Percentiles rank a stretch among this genome's conserved stretches.
phyloP scores from a whole-genome alignment of 176 grass and related monocot species.

The Panicum miliaceum region DNA sequence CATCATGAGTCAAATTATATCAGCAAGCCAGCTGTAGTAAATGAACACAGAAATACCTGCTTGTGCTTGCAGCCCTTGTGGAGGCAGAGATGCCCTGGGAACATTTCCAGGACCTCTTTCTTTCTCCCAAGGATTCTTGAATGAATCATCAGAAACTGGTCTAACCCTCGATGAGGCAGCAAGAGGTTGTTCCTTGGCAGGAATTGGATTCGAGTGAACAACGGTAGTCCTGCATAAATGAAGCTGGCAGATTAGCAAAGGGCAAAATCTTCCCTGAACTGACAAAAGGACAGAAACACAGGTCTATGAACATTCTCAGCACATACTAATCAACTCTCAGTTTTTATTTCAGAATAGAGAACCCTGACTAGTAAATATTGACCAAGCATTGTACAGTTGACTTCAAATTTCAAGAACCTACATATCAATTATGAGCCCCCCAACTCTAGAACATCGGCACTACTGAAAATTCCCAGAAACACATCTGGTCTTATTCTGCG shows the following conservation, averaged over 20 bases:
- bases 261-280: background rate
- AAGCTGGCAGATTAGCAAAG: conserved; percentile 39
- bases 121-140: conserved; percentile 50
- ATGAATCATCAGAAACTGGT: conserved; percentile 43
- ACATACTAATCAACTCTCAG: conserved; percentile 5
- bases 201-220: conserved; percentile 78
- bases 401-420: background rate
- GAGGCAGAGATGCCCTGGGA: conserved; percentile 39
- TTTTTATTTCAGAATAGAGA: conserved; percentile 20
- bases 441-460: background rate
- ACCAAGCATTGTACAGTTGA: background rate
- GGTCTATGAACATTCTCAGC: conserved; percentile 10
- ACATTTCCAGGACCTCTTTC: conserved; percentile 42
- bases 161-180: conserved; percentile 50
- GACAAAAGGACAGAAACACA: conserved; percentile 10
- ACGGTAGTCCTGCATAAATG: conserved; percentile 75
- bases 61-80: conserved; percentile 69
- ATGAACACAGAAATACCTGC: conserved; percentile 46
- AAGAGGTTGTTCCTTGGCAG: conserved; percentile 64
- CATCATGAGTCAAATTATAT: background rate
- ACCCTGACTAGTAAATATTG: background rate
- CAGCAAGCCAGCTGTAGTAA: background rate
- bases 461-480: background rate
- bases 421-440: background rate
- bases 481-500: background rate